Evolutionary conservation across 1,284 basidiomycete genomes (phyloP), one percentile per base, ranked within the genome.

Genomic region (Austroboletus niveus): DNA sequence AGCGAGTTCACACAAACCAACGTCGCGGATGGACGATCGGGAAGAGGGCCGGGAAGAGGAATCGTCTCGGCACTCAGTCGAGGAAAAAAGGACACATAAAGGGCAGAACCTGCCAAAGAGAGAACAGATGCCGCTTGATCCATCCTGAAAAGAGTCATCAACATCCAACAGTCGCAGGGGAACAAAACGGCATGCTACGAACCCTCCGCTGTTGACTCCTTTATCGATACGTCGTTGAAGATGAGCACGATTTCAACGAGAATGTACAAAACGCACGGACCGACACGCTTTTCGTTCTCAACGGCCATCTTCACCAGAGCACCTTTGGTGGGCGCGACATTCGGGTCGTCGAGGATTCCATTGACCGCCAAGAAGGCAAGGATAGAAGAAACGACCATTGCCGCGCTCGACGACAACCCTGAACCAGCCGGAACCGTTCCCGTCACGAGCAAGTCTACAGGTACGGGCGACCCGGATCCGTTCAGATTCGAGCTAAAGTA

Each of bases 1-100:
- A 92, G 81, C 15, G 89, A 91, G 72, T 94, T 92, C 12, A 91
- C 88, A 61, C 87, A 85, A 49, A 94, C 87, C 61, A 94, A 84
- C 7, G 84, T 82, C 12, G 82, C 79, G 45, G 41, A 69, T 60
- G 49, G 52, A 38, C 12, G 7, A 1, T 17, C 49, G 54, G 72
- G 71, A 45, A 69, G 68, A 17, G 75, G 68, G 7, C 72, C 71
- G n/a, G 77, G 77, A 2, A 92, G 76, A 0, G 81, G 81, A 12
- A 85, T 79, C 0, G 85, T 79, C 31, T 80, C 77, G 0, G 85
- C 87, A 35, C 73, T 65, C 12, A 94, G 80, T n/a, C 72, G 72
- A 7, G 92, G 92, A 67, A 84, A 87, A 77, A 94, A 94, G 20
- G 84, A 79, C 60, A 92, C 84, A 64, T 90, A 91, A 29, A 93